Evolutionary conservation across 2,329 filamentous ascomycete species (phyloP).

Genomic region (Claviceps quebecensis): DNA sequence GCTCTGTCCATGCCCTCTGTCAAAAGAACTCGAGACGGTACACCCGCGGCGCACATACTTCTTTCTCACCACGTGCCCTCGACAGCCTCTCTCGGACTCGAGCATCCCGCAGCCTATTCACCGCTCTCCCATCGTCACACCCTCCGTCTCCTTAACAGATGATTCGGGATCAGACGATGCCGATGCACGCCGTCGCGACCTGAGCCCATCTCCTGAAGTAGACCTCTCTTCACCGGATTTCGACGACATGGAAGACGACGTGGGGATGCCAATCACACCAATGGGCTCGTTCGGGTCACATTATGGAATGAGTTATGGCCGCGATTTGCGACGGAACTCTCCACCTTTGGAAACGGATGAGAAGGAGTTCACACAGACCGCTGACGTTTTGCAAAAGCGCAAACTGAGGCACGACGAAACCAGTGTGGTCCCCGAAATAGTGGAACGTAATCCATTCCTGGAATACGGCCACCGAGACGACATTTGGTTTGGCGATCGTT

Average conservation of each 20-base stretch:
- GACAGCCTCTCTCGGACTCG: slow-evolving; percentile 57
- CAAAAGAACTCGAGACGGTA: slow-evolving; percentile 82
- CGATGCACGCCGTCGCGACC: slow-evolving; percentile 51
- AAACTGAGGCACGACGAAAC: slow-evolving; percentile 35
- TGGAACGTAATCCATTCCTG: slow-evolving; percentile 16
- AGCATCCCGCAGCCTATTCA: slow-evolving; percentile 15
- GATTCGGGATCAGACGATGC: slow-evolving; percentile 52
- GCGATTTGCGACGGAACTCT: slow-evolving; percentile 52
- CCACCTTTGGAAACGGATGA: slow-evolving; percentile 89
- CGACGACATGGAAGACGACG: slow-evolving; percentile 54
- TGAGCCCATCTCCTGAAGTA: slow-evolving; percentile 86
- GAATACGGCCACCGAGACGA: slow-evolving; percentile 32
- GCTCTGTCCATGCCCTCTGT: slow-evolving; percentile 68
- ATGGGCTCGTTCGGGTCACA: slow-evolving; percentile 47
- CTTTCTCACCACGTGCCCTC: slow-evolving; percentile 79
- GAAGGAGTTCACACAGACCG: slow-evolving; percentile 92
- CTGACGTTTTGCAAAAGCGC: slow-evolving; percentile 62
- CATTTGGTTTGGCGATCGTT: slow-evolving; percentile 34
- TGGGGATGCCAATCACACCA: slow-evolving; percentile 44
- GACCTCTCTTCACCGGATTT: slow-evolving; percentile 81
- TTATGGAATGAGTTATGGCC: slow-evolving; percentile 22
- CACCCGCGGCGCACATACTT: slow-evolving; percentile 95
- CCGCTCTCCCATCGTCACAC: slow-evolving; percentile 53
- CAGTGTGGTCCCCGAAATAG: slow-evolving; percentile 13
- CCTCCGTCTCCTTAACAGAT: slow-evolving; percentile 55